Base-by-base conservation (phyloP, 768 basidiomycete genomes). In the Boletus patriciae region DNA sequence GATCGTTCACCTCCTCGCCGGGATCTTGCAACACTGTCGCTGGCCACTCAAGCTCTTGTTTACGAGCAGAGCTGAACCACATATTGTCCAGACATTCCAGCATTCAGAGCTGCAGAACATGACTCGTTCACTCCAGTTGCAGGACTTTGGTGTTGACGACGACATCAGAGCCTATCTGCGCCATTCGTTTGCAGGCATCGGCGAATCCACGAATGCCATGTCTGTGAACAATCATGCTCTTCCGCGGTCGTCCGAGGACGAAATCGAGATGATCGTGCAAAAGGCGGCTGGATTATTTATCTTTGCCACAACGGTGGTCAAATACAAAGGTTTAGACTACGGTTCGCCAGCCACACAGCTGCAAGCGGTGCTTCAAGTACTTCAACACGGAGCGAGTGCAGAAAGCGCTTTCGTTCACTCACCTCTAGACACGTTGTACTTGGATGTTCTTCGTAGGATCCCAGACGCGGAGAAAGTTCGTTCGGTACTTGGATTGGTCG, bases 281-380 rank as follows among this genome's bases (percentile, higher is more conserved):
- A 61, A 59, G 16, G 55, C 69, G 3, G 59, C 62, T 8, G 65
- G 70, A 2, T 60, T 70, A 31, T 72, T 72, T 29, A 66, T 70
- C 15, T 69, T 67, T 48, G 58, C 70, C 25, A 61, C 66, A 10
- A 70, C 70, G 2, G 63, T 71, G 33, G 53, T 71, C 42, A 66
- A 64, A 41, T 69, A 66, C 38, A 55, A 70, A 11, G 53, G 56
- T 19, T 47, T 50, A 42, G 48, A 43, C 11, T 54, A 63, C 19
- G 42, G 50, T 27, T 61, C 51, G 11, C 63, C 64, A 10, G 44
- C 41, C 25, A 10, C 27, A 19, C 60, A 50, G 25, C 54, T 65
- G n/a, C 47, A 51, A 54, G 25, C 21, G 10, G 60, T 65, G 6
- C 53, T 65, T 40, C 54, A 38, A 37, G 40, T 49, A 9, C 42